Base-by-base conservation (phyloP, 192 early-diverging fungal species). In the Glomus cerebriforme region DNA sequence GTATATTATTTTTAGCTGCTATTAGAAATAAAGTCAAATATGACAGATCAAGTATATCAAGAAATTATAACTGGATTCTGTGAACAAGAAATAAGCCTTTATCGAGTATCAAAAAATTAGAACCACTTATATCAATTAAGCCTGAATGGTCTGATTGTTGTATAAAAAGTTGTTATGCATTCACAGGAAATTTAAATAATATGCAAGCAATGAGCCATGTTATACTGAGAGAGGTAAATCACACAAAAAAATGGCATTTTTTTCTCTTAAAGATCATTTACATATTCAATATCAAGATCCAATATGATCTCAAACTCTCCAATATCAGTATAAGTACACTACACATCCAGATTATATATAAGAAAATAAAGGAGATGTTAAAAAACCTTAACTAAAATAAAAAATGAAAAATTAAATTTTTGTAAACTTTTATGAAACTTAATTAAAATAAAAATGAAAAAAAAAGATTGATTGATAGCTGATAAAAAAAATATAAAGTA, bases 61-160 rank as follows among this genome's bases (percentile, higher is more conserved):
- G 27, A 77, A 24, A 67, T 49, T 9, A 77, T 49, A 26, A 22
- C 22, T 6, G 10, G 13, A 70, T 69, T 37, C 93, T 90, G 59
- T 60, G 22, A 60, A 60, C 59, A 60, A 2, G 8, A 26, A 26
- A 22, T 60, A 26, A 26, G 6, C 2, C 26, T 60, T 8, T 60
- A 60, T 60, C n/a, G 9, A 9, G 59, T 4, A 0, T 26, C 2
- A 59, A 59, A 59, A 59, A 59, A 59, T 19, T 59, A 59, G 19
- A 7, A 24, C 12, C 5, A 17, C 1, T 59, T 24, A 1, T 59
- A 22, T 7, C 0, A 26, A 60, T 60, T 26, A 5, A 0, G 0
- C 24, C 59, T 0, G 10, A 0, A 26, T 60, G 59, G 22, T 24
- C n/a, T 60, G 59, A 60, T 60, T 60, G 59, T 60, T 60, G 22